These are phyloP conservation scores for Lentinula edodes DNA, from an alignment of 768 basidiomycete species.

Conservation along the genomic window DNA sequence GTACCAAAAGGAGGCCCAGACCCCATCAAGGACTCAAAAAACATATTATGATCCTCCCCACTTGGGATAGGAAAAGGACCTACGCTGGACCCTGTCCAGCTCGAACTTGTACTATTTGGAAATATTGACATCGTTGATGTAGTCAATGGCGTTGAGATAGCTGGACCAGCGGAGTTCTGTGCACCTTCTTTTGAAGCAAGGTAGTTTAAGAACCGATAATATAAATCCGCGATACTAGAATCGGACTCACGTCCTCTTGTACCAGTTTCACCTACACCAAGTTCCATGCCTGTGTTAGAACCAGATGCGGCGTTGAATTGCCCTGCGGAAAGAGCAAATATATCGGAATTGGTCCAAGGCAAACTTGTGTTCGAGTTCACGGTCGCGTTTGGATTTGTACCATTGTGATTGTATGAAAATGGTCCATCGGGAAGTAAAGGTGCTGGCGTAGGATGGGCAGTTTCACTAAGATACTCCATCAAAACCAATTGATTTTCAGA, in stretches of 20 bases:
- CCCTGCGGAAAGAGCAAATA: background rate
- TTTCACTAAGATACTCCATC: slow-evolving; percentile 25
- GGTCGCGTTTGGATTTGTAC: background rate
- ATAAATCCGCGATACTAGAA: background rate
- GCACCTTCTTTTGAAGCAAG: background rate
- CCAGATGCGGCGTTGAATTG: background rate
- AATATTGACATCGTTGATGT: background rate
- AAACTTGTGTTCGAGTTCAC: background rate
- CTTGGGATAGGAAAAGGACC: too few relatives aligned
- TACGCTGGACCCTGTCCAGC: background rate
- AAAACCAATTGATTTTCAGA: slow-evolving; percentile 11
- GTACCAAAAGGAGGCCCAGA: background rate
- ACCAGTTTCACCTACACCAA: background rate
- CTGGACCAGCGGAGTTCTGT: background rate
- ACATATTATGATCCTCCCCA: background rate
- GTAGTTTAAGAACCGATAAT: background rate
- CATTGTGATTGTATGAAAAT: background rate
- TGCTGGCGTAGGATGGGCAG: slow-evolving; percentile 4
- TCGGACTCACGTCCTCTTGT: background rate
- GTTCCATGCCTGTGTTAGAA: background rate
- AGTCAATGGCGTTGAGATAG: background rate
- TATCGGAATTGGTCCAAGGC: background rate
- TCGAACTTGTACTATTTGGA: background rate
- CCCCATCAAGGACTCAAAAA: background rate
- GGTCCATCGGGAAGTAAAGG: background rate